Evolutionary conservation across 306 rosid species (phyloP).

Genomic region (Fragaria iinumae): DNA sequence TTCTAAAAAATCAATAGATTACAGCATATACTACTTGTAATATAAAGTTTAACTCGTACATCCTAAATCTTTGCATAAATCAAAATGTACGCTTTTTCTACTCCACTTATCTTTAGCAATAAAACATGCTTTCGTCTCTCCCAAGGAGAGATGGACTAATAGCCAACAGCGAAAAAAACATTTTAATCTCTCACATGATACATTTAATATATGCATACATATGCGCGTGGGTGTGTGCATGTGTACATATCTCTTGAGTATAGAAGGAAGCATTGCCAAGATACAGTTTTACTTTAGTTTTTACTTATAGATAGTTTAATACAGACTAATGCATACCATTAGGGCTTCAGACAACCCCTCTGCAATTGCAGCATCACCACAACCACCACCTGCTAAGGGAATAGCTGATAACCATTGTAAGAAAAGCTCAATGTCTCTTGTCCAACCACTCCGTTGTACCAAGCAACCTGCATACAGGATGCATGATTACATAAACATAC

Average conservation of each 20-base stretch:
- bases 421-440: conserved; percentile 74
- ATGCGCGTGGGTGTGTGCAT: background rate
- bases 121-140: background rate
- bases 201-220: background rate
- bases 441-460: conserved; percentile 94
- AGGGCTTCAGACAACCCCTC: conserved; percentile 98
- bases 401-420: conserved; percentile 65
- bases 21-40: conserved; percentile 1
- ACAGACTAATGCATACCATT: conserved; percentile 51
- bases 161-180: background rate
- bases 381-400: conserved; percentile 88
- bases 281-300: background rate
- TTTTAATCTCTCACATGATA: background rate
- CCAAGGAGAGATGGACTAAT: too few relatives aligned
- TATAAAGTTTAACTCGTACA: background rate
- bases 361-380: conserved; percentile 88
- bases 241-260: background rate
- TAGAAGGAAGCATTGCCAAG: background rate
- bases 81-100: background rate
- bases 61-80: background rate
- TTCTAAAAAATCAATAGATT: background rate
- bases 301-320: background rate
- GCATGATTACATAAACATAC: background rate
- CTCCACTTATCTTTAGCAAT: background rate
- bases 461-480: conserved; percentile 61